Evolutionary conservation across 768 basidiomycete species (phyloP).

Genomic region (Lactarius indigo): DNA sequence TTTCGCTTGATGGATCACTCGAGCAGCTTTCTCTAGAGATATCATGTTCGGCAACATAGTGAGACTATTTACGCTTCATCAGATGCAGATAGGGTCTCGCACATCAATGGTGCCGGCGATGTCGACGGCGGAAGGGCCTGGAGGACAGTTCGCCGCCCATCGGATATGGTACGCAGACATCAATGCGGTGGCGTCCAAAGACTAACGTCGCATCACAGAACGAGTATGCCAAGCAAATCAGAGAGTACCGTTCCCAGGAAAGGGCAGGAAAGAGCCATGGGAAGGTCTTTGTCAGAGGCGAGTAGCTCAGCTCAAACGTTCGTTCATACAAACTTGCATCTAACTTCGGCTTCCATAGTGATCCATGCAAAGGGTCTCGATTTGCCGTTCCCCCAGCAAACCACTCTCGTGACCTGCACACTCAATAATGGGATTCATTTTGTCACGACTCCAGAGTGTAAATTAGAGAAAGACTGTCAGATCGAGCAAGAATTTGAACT

Average conservation of each 20-base stretch:
- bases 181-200: not conserved
- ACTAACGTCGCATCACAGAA: slow-evolving; percentile 49
- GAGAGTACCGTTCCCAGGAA: slow-evolving; percentile 72
- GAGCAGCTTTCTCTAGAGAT: slow-evolving; percentile 48
- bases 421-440: slow-evolving; percentile 97
- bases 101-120: slow-evolving; percentile 74
- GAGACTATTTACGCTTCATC: slow-evolving; percentile 73
- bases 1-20: slow-evolving; percentile 7
- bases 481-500: slow-evolving; percentile 91
- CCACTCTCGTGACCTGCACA: slow-evolving; percentile 76
- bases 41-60: slow-evolving; percentile 76
- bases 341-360: slow-evolving; percentile 44
- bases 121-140: slow-evolving; percentile 80
- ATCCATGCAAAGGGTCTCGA: slow-evolving; percentile 67
- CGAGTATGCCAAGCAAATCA: slow-evolving; percentile 89
- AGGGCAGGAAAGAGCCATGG: slow-evolving; percentile 79
- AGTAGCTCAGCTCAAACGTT: slow-evolving; percentile 19
- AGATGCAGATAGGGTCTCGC: slow-evolving; percentile 66
- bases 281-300: slow-evolving; percentile 93
- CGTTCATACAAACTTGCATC: not conserved
- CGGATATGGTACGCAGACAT: slow-evolving; percentile 74
- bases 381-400: slow-evolving; percentile 74
- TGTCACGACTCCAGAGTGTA: slow-evolving; percentile 81
- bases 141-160: slow-evolving; percentile 83
- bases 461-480: slow-evolving; percentile 52